phyloP scores from a whole-genome alignment of 176 grass and related monocot genomes.

The Thinopyrum elongatum region DNA sequence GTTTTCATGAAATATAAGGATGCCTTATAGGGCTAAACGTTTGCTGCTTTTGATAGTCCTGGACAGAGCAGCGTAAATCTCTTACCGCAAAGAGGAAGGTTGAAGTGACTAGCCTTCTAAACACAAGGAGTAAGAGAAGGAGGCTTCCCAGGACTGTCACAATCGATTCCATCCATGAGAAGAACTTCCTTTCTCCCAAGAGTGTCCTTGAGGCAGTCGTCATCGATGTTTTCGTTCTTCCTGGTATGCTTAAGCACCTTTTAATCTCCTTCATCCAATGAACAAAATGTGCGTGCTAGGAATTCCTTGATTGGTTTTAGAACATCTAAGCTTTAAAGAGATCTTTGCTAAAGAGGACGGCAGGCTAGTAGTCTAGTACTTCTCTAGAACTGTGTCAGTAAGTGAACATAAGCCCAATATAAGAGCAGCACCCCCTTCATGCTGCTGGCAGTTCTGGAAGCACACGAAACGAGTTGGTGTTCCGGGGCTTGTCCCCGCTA shows the following conservation, averaged over 20 bases:
- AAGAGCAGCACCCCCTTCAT: neutral
- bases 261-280: neutral
- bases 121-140: constrained; percentile 62
- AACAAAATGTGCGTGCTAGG: neutral
- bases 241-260: constrained; percentile 41
- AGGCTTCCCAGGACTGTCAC: constrained; percentile 61
- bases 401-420: neutral
- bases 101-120: constrained; percentile 55
- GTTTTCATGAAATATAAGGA: neutral
- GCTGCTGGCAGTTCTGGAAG: neutral
- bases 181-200: constrained; percentile 77
- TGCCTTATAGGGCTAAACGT: neutral
- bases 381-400: neutral
- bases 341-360: neutral
- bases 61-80: constrained; percentile 77
- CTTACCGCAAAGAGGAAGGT: constrained; percentile 65
- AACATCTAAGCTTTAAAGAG: neutral
- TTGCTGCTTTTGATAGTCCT: constrained; percentile 58
- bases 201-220: constrained; percentile 78
- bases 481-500: neutral
- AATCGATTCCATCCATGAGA: constrained; percentile 83
- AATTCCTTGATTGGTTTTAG: neutral
- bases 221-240: constrained; percentile 70
- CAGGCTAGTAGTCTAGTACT: neutral
- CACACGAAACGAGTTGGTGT: neutral